Evolutionary conservation across 805 yeast genomes (phyloP).

Genomic region (Kazachstania taianensis): DNA sequence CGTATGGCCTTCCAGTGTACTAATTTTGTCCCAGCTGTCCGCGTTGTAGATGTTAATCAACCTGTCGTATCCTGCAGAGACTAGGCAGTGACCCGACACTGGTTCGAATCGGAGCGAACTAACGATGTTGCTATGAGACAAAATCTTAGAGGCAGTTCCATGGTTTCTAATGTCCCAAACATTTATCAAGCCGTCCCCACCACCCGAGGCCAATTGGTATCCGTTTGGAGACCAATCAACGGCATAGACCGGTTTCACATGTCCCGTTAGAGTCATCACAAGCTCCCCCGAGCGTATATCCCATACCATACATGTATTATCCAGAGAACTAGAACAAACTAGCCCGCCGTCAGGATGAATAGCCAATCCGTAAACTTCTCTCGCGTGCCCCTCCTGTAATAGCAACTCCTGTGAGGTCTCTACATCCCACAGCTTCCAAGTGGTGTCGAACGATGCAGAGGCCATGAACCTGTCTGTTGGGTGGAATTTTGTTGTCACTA

Average conservation of each 20-base stretch:
- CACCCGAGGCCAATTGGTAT: conserved; percentile 65
- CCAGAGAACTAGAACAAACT: conserved; percentile 68
- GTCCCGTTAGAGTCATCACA: conserved; percentile 51
- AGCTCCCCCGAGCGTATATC: conserved; percentile 73
- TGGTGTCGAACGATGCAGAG: conserved; percentile 70
- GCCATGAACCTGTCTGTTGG: conserved; percentile 50
- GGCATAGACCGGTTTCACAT: conserved; percentile 59
- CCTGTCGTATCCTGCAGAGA: conserved; percentile 66
- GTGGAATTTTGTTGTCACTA: conserved; percentile 53
- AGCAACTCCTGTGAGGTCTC: conserved; percentile 39
- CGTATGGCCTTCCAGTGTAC: conserved; percentile 43
- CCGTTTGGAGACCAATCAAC: conserved; percentile 74
- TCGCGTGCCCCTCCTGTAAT: conserved; percentile 80
- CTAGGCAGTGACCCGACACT: conserved; percentile 38
- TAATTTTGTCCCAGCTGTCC: conserved; percentile 57
- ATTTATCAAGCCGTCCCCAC: conserved; percentile 70
- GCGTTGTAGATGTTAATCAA: conserved; percentile 51
- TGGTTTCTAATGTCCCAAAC: conserved; percentile 74
- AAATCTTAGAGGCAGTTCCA: conserved; percentile 31
- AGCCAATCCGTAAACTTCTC: conserved; percentile 51
- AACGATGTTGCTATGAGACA: conserved; percentile 67
- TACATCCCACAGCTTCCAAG: conserved; percentile 86
- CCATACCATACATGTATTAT: conserved; percentile 68
- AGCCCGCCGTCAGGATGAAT: conserved; percentile 74
- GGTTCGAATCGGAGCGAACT: conserved; percentile 51